Evolutionary conservation across 441 rosid genomes (phyloP).

Genomic region (Syzygium malaccense): DNA sequence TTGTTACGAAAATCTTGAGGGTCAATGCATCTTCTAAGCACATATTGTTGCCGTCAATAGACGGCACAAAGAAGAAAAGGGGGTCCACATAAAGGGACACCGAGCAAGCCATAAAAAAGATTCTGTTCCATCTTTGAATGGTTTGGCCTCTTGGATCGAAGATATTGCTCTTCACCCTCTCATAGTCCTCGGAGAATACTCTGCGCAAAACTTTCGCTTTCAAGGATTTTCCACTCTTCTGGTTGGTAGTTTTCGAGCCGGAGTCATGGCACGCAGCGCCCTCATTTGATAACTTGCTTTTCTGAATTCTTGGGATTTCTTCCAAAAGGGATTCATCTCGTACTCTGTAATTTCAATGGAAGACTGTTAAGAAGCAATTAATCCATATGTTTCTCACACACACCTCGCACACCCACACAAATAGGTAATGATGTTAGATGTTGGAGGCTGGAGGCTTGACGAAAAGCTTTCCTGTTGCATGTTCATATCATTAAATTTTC

Average conservation of each 20-base stretch:
- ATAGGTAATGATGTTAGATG: background rate
- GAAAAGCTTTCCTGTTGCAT: background rate
- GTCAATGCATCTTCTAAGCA: constrained; percentile 56
- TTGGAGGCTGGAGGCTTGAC: background rate
- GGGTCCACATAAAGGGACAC: constrained; percentile 79
- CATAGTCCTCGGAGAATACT: constrained; percentile 78
- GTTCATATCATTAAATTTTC: background rate
- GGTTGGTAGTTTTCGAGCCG: background rate
- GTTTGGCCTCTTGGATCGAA: constrained; percentile 73
- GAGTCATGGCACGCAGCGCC: background rate
- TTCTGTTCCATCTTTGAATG: constrained; percentile 63
- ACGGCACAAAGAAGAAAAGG: constrained; percentile 70
- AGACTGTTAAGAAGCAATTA: background rate
- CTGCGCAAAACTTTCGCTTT: constrained; percentile 66
- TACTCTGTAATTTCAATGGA: background rate
- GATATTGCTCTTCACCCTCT: constrained; percentile 49
- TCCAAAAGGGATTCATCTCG: background rate
- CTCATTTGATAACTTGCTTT: background rate
- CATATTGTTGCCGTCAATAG: constrained; percentile 22
- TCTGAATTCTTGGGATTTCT: background rate
- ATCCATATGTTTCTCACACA: background rate
- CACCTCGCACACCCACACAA: background rate
- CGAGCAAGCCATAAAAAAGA: constrained; percentile 63
- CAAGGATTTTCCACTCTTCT: constrained; percentile 26
- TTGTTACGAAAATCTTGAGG: constrained; percentile 49